These are phyloP conservation scores for Daldinia vernicosa DNA, from an alignment of 495 filamentous ascomycete genomes.

Conservation along the genomic window DNA sequence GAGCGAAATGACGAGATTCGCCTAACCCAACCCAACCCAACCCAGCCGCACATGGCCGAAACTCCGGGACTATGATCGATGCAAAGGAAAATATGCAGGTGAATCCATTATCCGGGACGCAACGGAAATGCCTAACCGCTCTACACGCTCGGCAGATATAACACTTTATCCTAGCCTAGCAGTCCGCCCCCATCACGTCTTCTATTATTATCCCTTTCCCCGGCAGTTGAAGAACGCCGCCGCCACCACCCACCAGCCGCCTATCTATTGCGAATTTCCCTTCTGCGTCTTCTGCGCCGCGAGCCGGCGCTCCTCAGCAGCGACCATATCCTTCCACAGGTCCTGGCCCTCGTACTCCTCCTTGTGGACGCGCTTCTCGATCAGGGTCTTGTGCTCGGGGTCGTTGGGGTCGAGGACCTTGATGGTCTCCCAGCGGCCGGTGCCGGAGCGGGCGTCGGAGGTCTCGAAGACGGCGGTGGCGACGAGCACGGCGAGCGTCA, in stretches of 20 bases:
- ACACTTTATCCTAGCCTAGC: too few species aligned
- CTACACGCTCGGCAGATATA: not conserved
- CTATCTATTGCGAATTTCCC: conserved; percentile 11
- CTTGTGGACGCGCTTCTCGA: conserved; percentile 75
- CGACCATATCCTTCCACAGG: conserved; percentile 91
- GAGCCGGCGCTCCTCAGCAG: conserved; percentile 74
- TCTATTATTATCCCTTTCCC: not conserved
- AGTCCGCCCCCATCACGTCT: not conserved
- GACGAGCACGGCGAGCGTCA: conserved; percentile 88
- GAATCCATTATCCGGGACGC: conserved; percentile 5
- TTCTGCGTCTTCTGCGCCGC: conserved; percentile 63
- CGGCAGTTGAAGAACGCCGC: not conserved
- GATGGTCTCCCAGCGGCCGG: conserved; percentile 79
- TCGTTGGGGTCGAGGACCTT: conserved; percentile 77
- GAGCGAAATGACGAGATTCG: conserved; percentile 2
- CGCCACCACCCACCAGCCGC: not conserved
- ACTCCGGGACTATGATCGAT: conserved; percentile 38
- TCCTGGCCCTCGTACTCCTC: conserved; percentile 82
- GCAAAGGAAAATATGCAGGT: conserved; percentile 22
- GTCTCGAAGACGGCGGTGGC: conserved; percentile 91
- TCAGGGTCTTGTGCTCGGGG: conserved; percentile 73
- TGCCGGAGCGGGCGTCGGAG: conserved; percentile 76
- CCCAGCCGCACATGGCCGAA: not conserved
- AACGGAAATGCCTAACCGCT: conserved; percentile 2
- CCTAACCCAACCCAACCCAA: conserved; percentile 21